Evolutionary conservation across 495 filamentous ascomycete species (phyloP).

Genomic region (Oidiodendron maius): DNA sequence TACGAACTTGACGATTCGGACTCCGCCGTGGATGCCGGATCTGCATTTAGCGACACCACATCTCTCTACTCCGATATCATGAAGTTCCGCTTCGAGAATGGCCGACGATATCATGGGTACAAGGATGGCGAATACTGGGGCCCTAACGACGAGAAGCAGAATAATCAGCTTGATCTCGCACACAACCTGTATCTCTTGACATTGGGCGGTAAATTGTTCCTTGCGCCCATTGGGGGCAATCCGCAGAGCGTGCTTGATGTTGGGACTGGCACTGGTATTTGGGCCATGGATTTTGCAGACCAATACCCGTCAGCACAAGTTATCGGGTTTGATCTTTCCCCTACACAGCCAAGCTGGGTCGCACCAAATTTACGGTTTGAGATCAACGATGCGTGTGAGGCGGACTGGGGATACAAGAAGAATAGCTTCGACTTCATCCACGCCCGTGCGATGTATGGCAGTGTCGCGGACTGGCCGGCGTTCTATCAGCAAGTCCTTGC

Average conservation of each 20-base stretch:
- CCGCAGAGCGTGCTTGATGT: conserved; percentile 55
- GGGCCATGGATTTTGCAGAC: conserved; percentile 37
- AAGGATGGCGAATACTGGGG: conserved; percentile 58
- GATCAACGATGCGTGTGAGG: conserved; percentile 42
- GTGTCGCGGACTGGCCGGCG: conserved; percentile 39
- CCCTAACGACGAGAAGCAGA: conserved; percentile 61
- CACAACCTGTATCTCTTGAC: conserved; percentile 38
- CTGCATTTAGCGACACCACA: no score
- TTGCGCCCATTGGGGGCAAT: neutral
- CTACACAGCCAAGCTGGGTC: conserved; percentile 32
- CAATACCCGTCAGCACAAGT: conserved; percentile 24
- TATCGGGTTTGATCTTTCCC: conserved; percentile 39
- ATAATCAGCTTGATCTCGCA: conserved; percentile 68
- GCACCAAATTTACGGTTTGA: conserved; percentile 46
- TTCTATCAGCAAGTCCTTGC: conserved; percentile 23
- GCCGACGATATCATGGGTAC: conserved; percentile 62
- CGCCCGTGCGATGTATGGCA: conserved; percentile 42
- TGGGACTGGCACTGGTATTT: conserved; percentile 54
- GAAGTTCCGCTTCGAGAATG: conserved; percentile 59
- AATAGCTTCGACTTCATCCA: conserved; percentile 43
- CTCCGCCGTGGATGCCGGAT: no score
- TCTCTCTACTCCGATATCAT: conserved; percentile 45
- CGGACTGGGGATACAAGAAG: conserved; percentile 34
- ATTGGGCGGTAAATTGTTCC: neutral
- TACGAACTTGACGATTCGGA: no score